Conservation (phyloP, 352 stramenopile genomes). For the Globisporangium radiosum region DNA sequence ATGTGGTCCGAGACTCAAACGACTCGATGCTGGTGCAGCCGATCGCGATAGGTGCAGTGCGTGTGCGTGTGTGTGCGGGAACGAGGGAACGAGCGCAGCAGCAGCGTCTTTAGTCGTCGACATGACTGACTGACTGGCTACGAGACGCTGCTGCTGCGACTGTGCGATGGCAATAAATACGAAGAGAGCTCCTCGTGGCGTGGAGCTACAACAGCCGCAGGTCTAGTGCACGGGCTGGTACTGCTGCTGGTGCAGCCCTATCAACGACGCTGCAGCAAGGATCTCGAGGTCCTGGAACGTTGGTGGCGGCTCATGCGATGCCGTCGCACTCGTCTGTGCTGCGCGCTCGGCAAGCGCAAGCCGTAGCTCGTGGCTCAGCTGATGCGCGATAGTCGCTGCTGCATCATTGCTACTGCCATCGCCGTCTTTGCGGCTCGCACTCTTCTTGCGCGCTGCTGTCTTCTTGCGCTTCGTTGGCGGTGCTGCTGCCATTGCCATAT, state of each 20-base stretch:
- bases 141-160: no score
- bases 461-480: neutral
- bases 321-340: neutral
- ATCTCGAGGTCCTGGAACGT: slow-evolving; percentile 73
- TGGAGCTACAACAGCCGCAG: neutral
- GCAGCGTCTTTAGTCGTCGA: no score
- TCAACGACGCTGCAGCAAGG: slow-evolving; percentile 62
- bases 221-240: slow-evolving; percentile 68
- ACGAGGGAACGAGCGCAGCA: no score
- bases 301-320: slow-evolving; percentile 9
- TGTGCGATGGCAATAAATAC: neutral
- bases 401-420: slow-evolving; percentile 3
- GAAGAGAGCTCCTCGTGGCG: neutral
- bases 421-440: slow-evolving; percentile 8
- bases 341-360: slow-evolving; percentile 17
- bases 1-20: no score
- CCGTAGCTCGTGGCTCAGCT: slow-evolving; percentile 33
- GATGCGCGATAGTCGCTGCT: slow-evolving; percentile 14
- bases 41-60: no score
- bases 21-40: no score
- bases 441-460: slow-evolving; percentile 14
- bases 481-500: neutral
- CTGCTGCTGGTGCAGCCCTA: slow-evolving; percentile 66
- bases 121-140: neutral
- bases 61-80: no score